phyloP scores from a whole-genome alignment of 108 stramenopile genomes.

The Stephanodiscus minutulus region DNA sequence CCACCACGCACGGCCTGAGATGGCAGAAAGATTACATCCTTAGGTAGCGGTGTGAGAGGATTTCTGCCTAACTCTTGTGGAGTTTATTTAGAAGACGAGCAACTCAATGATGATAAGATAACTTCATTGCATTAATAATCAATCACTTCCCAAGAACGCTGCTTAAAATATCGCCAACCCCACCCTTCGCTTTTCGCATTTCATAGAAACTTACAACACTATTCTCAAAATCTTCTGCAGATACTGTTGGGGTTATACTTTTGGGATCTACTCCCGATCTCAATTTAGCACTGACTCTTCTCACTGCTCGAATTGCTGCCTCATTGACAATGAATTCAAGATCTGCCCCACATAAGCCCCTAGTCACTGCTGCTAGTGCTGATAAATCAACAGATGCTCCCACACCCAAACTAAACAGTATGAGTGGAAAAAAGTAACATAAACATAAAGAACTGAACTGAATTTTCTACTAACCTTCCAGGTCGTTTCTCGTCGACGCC shows the following conservation, averaged over 20 bases:
- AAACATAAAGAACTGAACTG: neutral
- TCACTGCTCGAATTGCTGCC: conserved; percentile 91
- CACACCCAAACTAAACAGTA: conserved; percentile 47
- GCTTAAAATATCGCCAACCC: conserved; percentile 40
- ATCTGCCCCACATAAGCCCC: conserved; percentile 92
- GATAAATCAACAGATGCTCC: conserved; percentile 65
- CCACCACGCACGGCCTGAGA: too few relatives aligned
- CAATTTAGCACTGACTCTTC: conserved; percentile 72
- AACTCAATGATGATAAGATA: too few relatives aligned
- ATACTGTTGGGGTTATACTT: conserved; percentile 60
- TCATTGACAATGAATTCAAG: conserved; percentile 95
- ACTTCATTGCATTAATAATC: too few relatives aligned
- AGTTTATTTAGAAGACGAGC: too few relatives aligned
- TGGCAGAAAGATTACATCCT: too few relatives aligned
- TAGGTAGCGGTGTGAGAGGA: too few relatives aligned
- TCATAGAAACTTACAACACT: conserved; percentile 67
- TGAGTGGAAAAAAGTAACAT: neutral
- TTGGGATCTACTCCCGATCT: conserved; percentile 46
- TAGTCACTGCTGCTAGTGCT: conserved; percentile 74
- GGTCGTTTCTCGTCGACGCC: conserved; percentile 61
- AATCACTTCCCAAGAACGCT: conserved; percentile 31
- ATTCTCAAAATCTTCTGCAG: conserved; percentile 76
- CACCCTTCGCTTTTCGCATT: conserved; percentile 54
- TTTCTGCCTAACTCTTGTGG: too few relatives aligned
- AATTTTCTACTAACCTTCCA: conserved; percentile 25